A percentile compares a stretch with the other conserved stretches of the same genome.
Evolutionary conservation across 2,329 filamentous ascomycete species (phyloP).

Genomic region (Emericellopsis atlantica): DNA sequence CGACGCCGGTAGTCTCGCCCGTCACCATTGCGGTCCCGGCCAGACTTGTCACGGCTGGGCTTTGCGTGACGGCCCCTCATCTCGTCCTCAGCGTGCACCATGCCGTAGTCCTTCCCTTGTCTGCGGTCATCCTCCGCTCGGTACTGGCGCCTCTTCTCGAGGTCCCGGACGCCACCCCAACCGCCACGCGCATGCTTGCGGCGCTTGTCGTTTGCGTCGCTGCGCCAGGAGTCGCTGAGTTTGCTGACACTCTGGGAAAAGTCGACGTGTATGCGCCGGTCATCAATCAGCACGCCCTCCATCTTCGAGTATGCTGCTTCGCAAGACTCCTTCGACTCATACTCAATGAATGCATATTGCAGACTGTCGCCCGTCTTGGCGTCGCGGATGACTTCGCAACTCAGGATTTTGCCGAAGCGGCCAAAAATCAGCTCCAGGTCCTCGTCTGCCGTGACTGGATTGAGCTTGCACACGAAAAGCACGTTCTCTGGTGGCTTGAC

Average conservation of each 20-base stretch:
- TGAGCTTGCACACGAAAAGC: constrained; percentile 95
- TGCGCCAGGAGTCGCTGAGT: constrained; percentile 81
- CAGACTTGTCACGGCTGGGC: background rate
- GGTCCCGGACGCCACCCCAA: constrained; percentile 77
- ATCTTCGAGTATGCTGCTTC: constrained; percentile 98
- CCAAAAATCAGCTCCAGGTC: constrained; percentile 94
- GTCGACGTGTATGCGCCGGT: constrained; percentile 94
- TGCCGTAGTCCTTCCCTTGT: constrained; percentile 46
- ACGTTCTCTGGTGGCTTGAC: constrained; percentile 96
- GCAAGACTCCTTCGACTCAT: constrained; percentile 82
- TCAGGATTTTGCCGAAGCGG: constrained; percentile 88
- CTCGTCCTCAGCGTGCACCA: constrained; percentile 73
- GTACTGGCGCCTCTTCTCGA: constrained; percentile 89
- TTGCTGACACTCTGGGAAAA: constrained; percentile 92
- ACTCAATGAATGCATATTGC: constrained; percentile 97
- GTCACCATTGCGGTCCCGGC: background rate
- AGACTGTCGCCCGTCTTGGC: constrained; percentile 88
- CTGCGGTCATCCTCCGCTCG: constrained; percentile 46
- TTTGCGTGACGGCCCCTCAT: background rate
- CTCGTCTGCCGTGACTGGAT: constrained; percentile 89
- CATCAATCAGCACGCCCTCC: constrained; percentile 93
- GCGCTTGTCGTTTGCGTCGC: constrained; percentile 72
- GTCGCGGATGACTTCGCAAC: constrained; percentile 92
- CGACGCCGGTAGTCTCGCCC: no score
- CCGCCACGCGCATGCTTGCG: constrained; percentile 51